phyloP scores from a whole-genome alignment of 352 stramenopile species.

The Pythium apleroticum region DNA sequence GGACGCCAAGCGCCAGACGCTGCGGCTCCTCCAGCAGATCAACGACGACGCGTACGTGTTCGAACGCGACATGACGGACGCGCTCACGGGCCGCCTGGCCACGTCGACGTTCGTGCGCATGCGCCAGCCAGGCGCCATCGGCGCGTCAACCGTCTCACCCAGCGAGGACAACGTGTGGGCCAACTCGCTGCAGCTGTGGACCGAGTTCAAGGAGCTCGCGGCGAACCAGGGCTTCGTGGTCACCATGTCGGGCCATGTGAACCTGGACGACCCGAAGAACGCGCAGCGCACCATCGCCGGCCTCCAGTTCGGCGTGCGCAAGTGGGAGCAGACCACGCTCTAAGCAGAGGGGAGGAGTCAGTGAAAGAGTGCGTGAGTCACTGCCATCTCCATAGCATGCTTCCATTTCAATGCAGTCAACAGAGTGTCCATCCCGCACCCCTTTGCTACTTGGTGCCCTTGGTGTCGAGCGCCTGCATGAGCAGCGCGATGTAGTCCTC shows the following conservation, averaged over 20 bases:
- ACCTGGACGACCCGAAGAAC: constrained; percentile 1
- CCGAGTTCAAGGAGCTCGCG: neutral
- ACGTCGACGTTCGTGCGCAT: neutral
- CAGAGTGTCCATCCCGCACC: neutral
- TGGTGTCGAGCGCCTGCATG: constrained; percentile 51
- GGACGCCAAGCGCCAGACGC: neutral
- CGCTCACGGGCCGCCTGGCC: neutral
- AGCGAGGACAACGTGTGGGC: neutral
- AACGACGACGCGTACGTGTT: neutral
- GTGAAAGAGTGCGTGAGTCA: too few relatives aligned
- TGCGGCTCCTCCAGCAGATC: neutral
- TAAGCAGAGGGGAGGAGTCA: neutral
- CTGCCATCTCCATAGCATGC: too few relatives aligned
- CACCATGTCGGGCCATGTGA: neutral
- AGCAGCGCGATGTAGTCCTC: constrained; percentile 90
- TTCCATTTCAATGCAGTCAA: too few relatives aligned
- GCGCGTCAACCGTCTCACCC: neutral
- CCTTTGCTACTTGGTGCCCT: constrained; percentile 13
- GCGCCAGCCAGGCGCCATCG: neutral
- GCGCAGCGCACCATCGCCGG: neutral
- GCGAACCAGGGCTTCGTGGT: neutral
- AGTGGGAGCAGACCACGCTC: neutral
- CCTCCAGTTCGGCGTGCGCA: neutral
- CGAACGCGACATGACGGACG: neutral
- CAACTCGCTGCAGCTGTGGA: neutral